Percentiles rank a stretch among this genome's conserved stretches.
Evolutionary conservation across 345 rosid genomes (phyloP).

Genomic region (Rhizophora apiculata): DNA sequence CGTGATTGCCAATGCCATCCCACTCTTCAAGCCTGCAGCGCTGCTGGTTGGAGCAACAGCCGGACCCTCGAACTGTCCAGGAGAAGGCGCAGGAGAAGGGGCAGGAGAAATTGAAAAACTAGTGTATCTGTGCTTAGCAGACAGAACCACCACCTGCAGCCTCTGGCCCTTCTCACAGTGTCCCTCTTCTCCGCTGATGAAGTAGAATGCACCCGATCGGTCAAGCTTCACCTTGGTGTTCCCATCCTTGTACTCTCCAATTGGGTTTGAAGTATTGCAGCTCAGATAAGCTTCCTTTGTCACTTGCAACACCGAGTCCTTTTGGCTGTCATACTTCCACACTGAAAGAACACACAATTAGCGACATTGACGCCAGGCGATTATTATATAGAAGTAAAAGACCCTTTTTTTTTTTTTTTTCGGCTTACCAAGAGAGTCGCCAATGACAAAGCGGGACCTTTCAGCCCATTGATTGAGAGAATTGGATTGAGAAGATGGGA

Average conservation of each 20-base stretch:
- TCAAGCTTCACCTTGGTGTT: conserved; percentile 60
- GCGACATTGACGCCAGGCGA: background rate
- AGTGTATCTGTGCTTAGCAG: conserved; percentile 28
- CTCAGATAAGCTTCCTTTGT: conserved; percentile 46
- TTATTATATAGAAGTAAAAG: background rate
- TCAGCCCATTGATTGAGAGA: conserved; percentile 79
- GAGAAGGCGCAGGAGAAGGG: conserved; percentile 85
- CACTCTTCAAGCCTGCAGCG: conserved; percentile 26
- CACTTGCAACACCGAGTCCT: conserved; percentile 78
- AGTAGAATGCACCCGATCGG: conserved; percentile 61
- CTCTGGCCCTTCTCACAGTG: conserved; percentile 80
- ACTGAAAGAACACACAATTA: conserved; percentile 23
- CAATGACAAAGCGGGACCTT: conserved; percentile 52
- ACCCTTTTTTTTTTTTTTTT: too few relatives aligned
- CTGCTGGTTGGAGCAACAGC: conserved; percentile 60
- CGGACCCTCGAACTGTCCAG: conserved; percentile 48
- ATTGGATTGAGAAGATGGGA: conserved; percentile 56
- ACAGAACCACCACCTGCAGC: conserved; percentile 57
- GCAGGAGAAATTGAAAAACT: conserved; percentile 49
- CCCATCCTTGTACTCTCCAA: conserved; percentile 61
- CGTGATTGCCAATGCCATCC: conserved; percentile 16
- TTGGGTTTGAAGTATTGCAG: conserved; percentile 60
- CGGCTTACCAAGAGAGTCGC: conserved; percentile 56
- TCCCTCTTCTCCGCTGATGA: conserved; percentile 72
- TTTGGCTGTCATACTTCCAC: conserved; percentile 63